Base-by-base conservation (phyloP, 1,284 basidiomycete genomes). In the Sutorius eximius region DNA sequence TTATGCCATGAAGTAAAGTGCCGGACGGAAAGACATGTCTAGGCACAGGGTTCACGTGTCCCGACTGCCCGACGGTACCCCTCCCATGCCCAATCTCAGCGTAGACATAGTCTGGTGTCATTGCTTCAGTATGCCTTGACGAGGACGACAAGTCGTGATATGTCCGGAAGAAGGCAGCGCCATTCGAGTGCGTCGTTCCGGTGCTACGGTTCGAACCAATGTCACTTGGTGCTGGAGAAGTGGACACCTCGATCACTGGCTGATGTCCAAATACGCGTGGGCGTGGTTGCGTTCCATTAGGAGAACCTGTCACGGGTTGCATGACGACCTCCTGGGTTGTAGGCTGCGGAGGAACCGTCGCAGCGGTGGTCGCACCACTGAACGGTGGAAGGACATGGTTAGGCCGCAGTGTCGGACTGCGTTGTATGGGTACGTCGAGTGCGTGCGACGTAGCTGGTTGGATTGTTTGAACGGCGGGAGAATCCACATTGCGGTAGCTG, bases 81-180 rank as follows among this genome's bases (percentile, higher is more conserved):
- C 85, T 77, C 6, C 86, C 87, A 62, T 89, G 87, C 10, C 88
- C 88, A 55, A 89, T 85, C 65, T 91, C 88, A 3, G 88, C 87
- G 59, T 80, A 89, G 56, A 86, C 78, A 46, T 89, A 75, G 63
- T 90, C 88, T 16, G 87, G 87, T 7, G 87, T 89, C 66, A 84
- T 73, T 16, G 81, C 78, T 34, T 85, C 86, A 59, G 79, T 80
- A 55, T 76, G 77, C 43, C 77, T 70, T 40, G 76, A 68, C 3
- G 73, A 69, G 15, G 71, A 67, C 3, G 71, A 63, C 24, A 71
- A 65, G 32, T 83, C 81, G 40, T 79, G 75, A 64, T 84, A 86
- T 32, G 79, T 77, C 18, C 82, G 78, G 69, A 86, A 88, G 67
- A 87, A 89, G 0, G 68, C 47, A 60, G 79, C 80, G 4, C 81